phyloP scores from a whole-genome alignment of 805 yeast species.

The Hermanozyma aechmeae region DNA sequence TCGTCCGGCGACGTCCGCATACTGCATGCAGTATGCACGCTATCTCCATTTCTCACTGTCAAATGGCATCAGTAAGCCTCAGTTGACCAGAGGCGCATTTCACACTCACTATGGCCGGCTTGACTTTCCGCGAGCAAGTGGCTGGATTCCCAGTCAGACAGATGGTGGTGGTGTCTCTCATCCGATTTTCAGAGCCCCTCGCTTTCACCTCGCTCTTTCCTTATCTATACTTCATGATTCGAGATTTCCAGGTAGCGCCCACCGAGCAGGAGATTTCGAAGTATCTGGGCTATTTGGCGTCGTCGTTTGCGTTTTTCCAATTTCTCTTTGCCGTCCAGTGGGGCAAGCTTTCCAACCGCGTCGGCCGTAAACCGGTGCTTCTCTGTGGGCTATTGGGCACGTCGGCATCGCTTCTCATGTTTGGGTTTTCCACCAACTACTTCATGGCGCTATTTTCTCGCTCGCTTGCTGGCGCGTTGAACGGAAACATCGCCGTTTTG shows the following conservation, averaged over 20 bases:
- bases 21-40: no score
- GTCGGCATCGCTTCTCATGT: constrained; percentile 13
- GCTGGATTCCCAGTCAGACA: constrained; percentile 50
- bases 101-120: not conserved
- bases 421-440: constrained; percentile 21
- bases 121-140: constrained; percentile 39
- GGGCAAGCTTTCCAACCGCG: constrained; percentile 42
- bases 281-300: constrained; percentile 54
- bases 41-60: no score
- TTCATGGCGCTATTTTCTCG: constrained; percentile 21
- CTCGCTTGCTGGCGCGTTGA: constrained; percentile 18
- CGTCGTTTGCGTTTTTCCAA: constrained; percentile 54
- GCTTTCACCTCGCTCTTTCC: constrained; percentile 60
- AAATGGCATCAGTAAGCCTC: not conserved
- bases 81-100: not conserved
- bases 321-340: constrained; percentile 49
- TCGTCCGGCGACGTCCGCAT: no score
- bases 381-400: constrained; percentile 18
- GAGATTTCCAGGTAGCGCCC: constrained; percentile 41
- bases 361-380: constrained; percentile 21
- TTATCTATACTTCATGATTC: constrained; percentile 54
- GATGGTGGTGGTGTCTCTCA: constrained; percentile 25
- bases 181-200: constrained; percentile 53
- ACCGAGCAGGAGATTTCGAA: constrained; percentile 45
- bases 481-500: constrained; percentile 23